These are phyloP conservation scores for Pseudocercospora vitis DNA, from an alignment of 2,329 filamentous ascomycete genomes.

Conservation along the genomic window DNA sequence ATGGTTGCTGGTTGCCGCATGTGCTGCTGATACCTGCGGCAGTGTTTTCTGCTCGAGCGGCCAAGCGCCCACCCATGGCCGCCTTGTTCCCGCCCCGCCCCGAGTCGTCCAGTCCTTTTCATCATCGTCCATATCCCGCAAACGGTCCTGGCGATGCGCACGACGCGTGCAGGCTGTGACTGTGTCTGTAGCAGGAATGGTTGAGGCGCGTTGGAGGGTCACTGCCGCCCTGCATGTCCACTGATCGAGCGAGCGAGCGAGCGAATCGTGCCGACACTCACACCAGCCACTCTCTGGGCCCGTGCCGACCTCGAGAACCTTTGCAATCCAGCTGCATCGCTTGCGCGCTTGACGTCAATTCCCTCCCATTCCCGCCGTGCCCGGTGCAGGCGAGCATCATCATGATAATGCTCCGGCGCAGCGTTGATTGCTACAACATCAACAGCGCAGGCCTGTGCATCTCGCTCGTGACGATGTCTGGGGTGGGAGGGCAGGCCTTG, in stretches of 20 bases:
- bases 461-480: conserved; percentile 12
- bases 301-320: conserved; percentile 16
- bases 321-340: conserved; percentile 1
- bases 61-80: not conserved
- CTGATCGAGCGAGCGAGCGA: conserved; percentile 27
- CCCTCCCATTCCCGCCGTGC: conserved; percentile 9
- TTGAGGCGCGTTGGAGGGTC: conserved; percentile 10
- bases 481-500: conserved; percentile 15
- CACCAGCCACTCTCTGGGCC: conserved; percentile 16
- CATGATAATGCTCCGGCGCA: conserved; percentile 5
- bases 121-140: conserved; percentile 1
- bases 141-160: not conserved
- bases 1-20: conserved; percentile 1
- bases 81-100: too few relatives aligned
- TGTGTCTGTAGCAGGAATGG: not conserved
- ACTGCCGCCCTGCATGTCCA: not conserved
- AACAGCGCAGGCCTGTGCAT: not conserved
- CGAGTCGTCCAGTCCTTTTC: conserved; percentile 2
- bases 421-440: conserved; percentile 16
- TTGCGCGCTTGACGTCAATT: conserved; percentile 23
- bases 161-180: not conserved
- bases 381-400: conserved; percentile 23
- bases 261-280: too few relatives aligned
- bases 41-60: conserved; percentile 3
- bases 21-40: not conserved